A percentile compares a stretch with the other conserved stretches of the same genome.
Evolutionary conservation across 495 filamentous ascomycete species (phyloP).

Genomic region (Lasiosphaeria ovina): DNA sequence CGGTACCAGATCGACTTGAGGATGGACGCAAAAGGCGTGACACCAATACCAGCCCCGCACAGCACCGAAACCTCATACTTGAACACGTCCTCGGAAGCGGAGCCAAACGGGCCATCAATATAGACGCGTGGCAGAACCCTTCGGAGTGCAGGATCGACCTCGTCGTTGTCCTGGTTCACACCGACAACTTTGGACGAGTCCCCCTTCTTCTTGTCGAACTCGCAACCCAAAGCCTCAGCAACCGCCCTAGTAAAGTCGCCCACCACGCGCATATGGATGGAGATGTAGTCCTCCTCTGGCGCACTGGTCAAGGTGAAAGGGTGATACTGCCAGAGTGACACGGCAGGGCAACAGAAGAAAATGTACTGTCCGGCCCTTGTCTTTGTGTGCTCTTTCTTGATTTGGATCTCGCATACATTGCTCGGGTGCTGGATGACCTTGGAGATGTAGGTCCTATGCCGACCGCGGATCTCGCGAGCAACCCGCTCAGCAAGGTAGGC

Average conservation of each 20-base stretch:
- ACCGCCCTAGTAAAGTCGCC: conserved; percentile 67
- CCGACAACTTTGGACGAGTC: conserved; percentile 62
- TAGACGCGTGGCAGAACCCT: conserved; percentile 70
- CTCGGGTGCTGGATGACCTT: conserved; percentile 83
- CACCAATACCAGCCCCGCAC: conserved; percentile 69
- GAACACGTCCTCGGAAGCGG: conserved; percentile 73
- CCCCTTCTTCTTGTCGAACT: conserved; percentile 57
- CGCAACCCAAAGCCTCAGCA: conserved; percentile 65
- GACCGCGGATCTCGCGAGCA: conserved; percentile 66
- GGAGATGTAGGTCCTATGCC: conserved; percentile 74
- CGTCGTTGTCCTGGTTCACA: conserved; percentile 55
- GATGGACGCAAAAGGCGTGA: conserved; percentile 74
- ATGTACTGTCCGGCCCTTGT: conserved; percentile 81
- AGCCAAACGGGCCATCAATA: conserved; percentile 78
- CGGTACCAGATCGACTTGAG: conserved; percentile 84
- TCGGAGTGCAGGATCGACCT: conserved; percentile 66
- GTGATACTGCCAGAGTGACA: conserved; percentile 77
- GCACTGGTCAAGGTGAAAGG: conserved; percentile 78
- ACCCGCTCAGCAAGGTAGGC: conserved; percentile 69
- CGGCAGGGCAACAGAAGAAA: conserved; percentile 76
- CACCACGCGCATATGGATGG: conserved; percentile 71
- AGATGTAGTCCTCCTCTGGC: conserved; percentile 79
- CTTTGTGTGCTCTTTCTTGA: conserved; percentile 77
- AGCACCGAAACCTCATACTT: conserved; percentile 72
- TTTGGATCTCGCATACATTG: conserved; percentile 80